Base-by-base conservation (phyloP, 495 filamentous ascomycete species). In the Pseudoneurospora amorphoporcata region DNA sequence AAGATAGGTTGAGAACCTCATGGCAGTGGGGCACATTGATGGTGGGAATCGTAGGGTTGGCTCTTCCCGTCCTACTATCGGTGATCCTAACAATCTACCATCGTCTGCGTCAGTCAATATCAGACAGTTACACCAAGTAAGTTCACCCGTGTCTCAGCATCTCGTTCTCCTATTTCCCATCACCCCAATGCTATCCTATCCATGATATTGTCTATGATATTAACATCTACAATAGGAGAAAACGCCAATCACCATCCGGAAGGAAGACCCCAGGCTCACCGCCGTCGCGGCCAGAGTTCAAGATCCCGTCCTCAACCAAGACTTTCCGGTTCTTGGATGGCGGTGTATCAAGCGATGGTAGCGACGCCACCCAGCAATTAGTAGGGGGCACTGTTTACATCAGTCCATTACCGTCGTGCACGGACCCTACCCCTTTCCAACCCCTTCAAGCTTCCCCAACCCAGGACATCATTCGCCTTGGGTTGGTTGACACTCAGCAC, bases 1-100 rank as follows among this genome's bases (percentile, higher is more conserved):
- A 74, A 1, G 47, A 74, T 16, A 68, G 75, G 45, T 58, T 75
- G 17, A 39, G 69, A 37, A 74, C 76, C 10, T 65, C 71, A 8
- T 45, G 72, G 17, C 77, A 78, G 70, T 69, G 70, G 16, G 76
- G 75, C 8, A 76, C 73, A 3, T 47, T 79, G 8, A 39, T 45
- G 17, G 53, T 76, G 4, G 75, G 75, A 8, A 70, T 71, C 17
- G 37, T 19, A 10, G 77, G 72, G 37, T 12, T 77, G 39, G 72
- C 68, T 10, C n/a, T 75, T 29, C 73, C 77, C 5, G 23, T 75
- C 2, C 38, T 69, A 35, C 53, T 65, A 65, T 35, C 53, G 3
- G 29, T 65, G 29, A 35, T 65, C 29, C 53, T 65, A 65, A 65
- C 53, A 35, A 65, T 35, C 35, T 65, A 65, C 53, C 23, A 65